Evolutionary conservation across 2,329 filamentous ascomycete species (phyloP).

Genomic region (Fusarium sp.): DNA sequence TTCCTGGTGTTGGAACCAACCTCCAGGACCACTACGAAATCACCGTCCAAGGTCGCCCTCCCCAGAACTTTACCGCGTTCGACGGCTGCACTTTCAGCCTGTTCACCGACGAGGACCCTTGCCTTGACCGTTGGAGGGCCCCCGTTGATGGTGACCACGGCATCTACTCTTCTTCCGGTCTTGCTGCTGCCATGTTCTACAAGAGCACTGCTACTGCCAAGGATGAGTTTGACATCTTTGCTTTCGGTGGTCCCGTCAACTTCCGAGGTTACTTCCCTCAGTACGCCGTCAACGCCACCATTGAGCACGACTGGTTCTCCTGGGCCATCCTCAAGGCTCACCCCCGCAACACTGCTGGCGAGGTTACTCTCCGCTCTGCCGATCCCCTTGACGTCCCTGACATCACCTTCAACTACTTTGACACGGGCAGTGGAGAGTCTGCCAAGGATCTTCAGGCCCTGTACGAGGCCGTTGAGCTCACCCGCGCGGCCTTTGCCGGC

Average conservation of each 20-base stretch:
- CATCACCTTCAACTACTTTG: conserved; percentile 72
- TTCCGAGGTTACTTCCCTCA: conserved; percentile 68
- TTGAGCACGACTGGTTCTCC: conserved; percentile 54
- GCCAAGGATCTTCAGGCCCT: conserved; percentile 63
- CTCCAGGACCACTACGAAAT: conserved; percentile 64
- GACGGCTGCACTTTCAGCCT: conserved; percentile 47
- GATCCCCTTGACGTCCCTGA: conserved; percentile 72
- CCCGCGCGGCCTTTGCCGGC: conserved; percentile 53
- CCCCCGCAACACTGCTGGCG: conserved; percentile 70
- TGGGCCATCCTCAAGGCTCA: conserved; percentile 67
- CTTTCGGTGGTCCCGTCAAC: conserved; percentile 64
- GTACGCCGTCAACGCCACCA: conserved; percentile 59
- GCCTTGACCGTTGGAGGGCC: conserved; percentile 48
- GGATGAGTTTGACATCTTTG: conserved; percentile 60
- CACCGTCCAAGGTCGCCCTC: conserved; percentile 44
- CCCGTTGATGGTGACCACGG: conserved; percentile 43
- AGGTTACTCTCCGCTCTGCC: conserved; percentile 67
- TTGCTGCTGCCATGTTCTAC: conserved; percentile 59
- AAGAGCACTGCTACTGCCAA: conserved; percentile 50
- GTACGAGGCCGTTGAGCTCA: conserved; percentile 64
- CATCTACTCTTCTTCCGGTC: conserved; percentile 58
- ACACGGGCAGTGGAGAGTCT: conserved; percentile 59
- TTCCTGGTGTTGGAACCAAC: conserved; percentile 68
- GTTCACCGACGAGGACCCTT: conserved; percentile 47
- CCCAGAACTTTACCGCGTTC: conserved; percentile 41